These are phyloP conservation scores for Spatholobus suberectus DNA, from an alignment of 306 rosid species.

Conservation along the genomic window DNA sequence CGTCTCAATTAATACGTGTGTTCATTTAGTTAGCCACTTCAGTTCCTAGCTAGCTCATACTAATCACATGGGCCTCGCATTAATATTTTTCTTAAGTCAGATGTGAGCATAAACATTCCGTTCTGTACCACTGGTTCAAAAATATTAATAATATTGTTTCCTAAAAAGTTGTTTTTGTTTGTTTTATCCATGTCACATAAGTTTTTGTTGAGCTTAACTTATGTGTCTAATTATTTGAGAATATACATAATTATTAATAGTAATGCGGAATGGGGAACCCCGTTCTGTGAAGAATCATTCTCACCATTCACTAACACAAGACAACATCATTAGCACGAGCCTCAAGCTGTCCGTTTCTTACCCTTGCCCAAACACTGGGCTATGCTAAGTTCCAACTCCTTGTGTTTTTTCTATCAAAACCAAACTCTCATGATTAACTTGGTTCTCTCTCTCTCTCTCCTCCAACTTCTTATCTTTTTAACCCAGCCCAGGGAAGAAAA, in stretches of 20 bases:
- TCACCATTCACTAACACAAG: slow-evolving; percentile 87
- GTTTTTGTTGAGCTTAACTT: slow-evolving; percentile 18
- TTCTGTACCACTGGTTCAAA: neutral
- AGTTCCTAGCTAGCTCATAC: neutral
- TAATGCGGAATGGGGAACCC: slow-evolving; percentile 62
- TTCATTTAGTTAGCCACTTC: neutral
- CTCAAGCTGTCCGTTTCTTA: slow-evolving; percentile 77
- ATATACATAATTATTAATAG: slow-evolving; percentile 34
- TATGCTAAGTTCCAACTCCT: slow-evolving; percentile 40
- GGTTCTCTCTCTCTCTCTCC: neutral
- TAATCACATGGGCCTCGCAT: neutral
- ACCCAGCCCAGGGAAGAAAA: slow-evolving; percentile 41
- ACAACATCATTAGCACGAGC: slow-evolving; percentile 83
- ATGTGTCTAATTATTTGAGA: slow-evolving; percentile 15
- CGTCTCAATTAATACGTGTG: neutral
- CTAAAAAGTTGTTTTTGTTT: slow-evolving; percentile 48
- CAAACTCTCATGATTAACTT: slow-evolving; percentile 61
- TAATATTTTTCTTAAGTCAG: neutral
- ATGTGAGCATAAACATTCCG: neutral
- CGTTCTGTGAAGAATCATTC: slow-evolving; percentile 82
- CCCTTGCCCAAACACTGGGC: slow-evolving; percentile 39
- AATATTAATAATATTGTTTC: neutral
- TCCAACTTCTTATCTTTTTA: neutral
- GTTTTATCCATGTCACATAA: neutral
- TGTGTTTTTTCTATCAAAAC: slow-evolving; percentile 54